Percentiles rank a stretch among this genome's conserved stretches.
These are phyloP conservation scores for Coriaria nepalensis DNA, from an alignment of 306 rosid species.

Conservation along the genomic window DNA sequence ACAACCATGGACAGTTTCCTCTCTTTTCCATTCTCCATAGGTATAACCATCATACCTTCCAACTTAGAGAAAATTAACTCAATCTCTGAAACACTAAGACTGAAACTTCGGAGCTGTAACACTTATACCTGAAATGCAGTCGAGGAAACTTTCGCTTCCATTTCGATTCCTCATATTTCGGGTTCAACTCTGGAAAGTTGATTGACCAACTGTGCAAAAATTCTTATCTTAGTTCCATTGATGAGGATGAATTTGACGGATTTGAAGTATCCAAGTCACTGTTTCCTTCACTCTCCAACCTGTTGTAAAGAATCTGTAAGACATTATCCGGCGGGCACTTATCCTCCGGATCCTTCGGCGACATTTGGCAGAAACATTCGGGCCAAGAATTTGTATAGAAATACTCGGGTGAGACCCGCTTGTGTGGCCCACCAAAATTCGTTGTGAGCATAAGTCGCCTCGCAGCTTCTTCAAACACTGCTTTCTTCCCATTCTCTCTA, in stretches of 20 bases:
- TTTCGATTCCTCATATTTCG: no score
- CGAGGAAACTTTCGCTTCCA: no score
- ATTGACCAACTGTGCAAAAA: no score
- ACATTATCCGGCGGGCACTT: conserved; percentile 76
- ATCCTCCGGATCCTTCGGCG: conserved; percentile 48
- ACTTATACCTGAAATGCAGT: neutral
- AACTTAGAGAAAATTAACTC: no score
- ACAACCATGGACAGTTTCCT: no score
- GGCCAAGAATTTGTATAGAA: conserved; percentile 99
- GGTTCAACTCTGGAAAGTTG: no score
- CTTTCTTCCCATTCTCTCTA: conserved; percentile 44
- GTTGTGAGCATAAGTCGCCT: conserved; percentile 68
- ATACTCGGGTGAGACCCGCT: conserved; percentile 74
- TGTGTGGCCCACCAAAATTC: conserved; percentile 82
- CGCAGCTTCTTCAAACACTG: conserved; percentile 70
- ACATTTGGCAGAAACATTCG: conserved; percentile 83
- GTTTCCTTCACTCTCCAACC: conserved; percentile 27
- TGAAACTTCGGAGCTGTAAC: neutral
- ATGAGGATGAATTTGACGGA: conserved; percentile 27
- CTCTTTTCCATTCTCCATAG: no score
- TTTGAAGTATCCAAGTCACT: conserved; percentile 13
- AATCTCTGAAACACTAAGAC: no score
- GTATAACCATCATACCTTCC: no score
- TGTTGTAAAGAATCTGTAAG: conserved; percentile 36
- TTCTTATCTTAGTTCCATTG: conserved; percentile 24